These are phyloP conservation scores for Gynandropsis gynandra DNA, from an alignment of 345 rosid genomes.

Conservation along the genomic window DNA sequence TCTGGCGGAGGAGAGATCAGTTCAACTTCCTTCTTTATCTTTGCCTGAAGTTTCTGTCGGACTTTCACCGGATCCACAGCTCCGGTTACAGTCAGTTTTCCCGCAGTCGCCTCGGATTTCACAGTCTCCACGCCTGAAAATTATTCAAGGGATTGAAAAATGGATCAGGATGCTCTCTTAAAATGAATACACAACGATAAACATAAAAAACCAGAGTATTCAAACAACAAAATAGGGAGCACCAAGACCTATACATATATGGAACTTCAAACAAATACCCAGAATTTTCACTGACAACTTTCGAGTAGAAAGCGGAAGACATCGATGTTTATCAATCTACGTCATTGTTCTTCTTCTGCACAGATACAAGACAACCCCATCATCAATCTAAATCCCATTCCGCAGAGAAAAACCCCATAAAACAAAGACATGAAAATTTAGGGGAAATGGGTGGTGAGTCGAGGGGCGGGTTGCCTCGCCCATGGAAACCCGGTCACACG, in stretches of 20 bases:
- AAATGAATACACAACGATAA: too few relatives aligned
- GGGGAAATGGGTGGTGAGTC: slow-evolving; percentile 4
- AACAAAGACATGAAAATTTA: background rate
- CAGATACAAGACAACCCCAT: slow-evolving; percentile 25
- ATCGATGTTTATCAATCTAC: too few relatives aligned
- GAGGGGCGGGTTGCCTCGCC: slow-evolving; percentile 20
- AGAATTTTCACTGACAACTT: background rate
- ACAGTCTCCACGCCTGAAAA: too few relatives aligned
- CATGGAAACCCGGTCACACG: slow-evolving; percentile 23
- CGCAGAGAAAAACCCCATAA: background rate
- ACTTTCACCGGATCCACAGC: slow-evolving; percentile 54
- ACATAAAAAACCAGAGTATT: too few relatives aligned
- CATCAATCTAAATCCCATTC: too few relatives aligned
- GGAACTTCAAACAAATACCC: background rate
- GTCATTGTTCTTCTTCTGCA: slow-evolving; percentile 30
- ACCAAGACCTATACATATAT: background rate
- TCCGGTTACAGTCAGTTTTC: too few relatives aligned
- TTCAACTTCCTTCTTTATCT: slow-evolving; percentile 45
- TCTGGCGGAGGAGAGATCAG: slow-evolving; percentile 39
- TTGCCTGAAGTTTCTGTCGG: slow-evolving; percentile 36
- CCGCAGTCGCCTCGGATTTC: too few relatives aligned
- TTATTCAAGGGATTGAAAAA: too few relatives aligned
- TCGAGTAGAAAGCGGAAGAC: background rate
- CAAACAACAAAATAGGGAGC: background rate
- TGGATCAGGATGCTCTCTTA: too few relatives aligned